phyloP scores from a whole-genome alignment of 768 basidiomycete genomes.

The Aureoboletus auriporus region DNA sequence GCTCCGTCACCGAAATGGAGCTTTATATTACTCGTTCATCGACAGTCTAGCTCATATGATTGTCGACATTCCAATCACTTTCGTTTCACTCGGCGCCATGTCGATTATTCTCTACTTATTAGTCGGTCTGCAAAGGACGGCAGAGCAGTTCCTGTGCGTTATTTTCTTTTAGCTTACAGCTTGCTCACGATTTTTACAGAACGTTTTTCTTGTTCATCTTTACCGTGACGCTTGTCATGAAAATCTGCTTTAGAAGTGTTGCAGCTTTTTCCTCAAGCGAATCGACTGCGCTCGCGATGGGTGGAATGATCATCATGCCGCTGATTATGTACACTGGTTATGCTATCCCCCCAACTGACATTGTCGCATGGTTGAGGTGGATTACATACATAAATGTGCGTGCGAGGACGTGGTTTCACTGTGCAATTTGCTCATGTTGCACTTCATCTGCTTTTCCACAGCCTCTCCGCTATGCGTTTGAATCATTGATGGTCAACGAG shows the following conservation, averaged over 20 bases:
- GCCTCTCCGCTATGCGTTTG: constrained; percentile 65
- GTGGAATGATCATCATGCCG: constrained; percentile 43
- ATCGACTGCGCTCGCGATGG: constrained; percentile 50
- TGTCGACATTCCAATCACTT: constrained; percentile 44
- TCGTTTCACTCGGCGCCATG: constrained; percentile 34
- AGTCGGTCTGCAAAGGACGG: constrained; percentile 50
- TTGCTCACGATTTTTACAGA: constrained; percentile 29
- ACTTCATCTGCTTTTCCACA: constrained; percentile 5
- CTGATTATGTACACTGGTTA: constrained; percentile 43
- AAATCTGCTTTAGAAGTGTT: constrained; percentile 68
- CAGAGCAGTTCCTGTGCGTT: constrained; percentile 64
- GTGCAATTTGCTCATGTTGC: constrained; percentile 28
- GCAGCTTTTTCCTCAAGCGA: constrained; percentile 51
- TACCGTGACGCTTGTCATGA: constrained; percentile 59
- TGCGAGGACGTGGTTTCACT: background rate
- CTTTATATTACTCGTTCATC: constrained; percentile 50
- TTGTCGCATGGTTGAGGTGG: constrained; percentile 42
- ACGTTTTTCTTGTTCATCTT: constrained; percentile 58
- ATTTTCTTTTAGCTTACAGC: constrained; percentile 3
- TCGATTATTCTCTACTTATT: constrained; percentile 50
- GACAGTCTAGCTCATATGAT: constrained; percentile 44
- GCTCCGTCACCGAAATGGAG: constrained; percentile 39
- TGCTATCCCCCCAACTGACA: constrained; percentile 35
- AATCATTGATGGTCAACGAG: constrained; percentile 75
- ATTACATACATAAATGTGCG: constrained; percentile 60